A percentile compares a stretch with the other conserved stretches of the same genome.
phyloP scores from a whole-genome alignment of 345 rosid genomes.

The Toxicodendron radicans region DNA sequence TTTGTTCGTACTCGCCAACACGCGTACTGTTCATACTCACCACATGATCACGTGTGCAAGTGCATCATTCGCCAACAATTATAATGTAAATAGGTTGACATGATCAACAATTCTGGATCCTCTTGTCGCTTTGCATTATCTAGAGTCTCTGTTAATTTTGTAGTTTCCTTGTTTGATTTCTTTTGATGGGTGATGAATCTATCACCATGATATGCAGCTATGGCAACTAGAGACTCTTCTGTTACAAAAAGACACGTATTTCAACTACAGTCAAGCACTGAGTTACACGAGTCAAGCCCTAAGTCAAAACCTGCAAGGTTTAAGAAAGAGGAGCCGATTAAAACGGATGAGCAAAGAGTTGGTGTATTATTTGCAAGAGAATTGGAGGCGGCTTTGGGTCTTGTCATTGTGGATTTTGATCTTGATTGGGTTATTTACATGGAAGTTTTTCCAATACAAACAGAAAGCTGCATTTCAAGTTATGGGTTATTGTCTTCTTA shows the following conservation, averaged over 20 bases:
- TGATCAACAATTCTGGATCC: conserved; percentile 14
- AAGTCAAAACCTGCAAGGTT: conserved; percentile 96
- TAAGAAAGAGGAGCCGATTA: conserved; percentile 54
- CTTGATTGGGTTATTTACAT: conserved; percentile 77
- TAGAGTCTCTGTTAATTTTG: conserved; percentile 1
- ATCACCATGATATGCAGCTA: conserved; percentile 48
- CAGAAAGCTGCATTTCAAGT: conserved; percentile 63
- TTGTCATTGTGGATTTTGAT: conserved; percentile 71
- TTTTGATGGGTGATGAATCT: conserved; percentile 15
- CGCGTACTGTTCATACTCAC: conserved; percentile 21
- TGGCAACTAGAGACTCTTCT: conserved; percentile 99
- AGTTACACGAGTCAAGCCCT: conserved; percentile 98
- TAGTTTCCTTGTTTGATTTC: not conserved
- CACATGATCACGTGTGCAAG: conserved; percentile 10
- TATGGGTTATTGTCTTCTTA: conserved; percentile 91
- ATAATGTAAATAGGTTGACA: conserved; percentile 23
- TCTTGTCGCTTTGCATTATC: conserved; percentile 10
- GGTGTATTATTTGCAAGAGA: conserved; percentile 70
- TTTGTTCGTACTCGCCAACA: conserved; percentile 4
- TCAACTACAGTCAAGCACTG: conserved; percentile 90
- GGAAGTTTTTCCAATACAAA: conserved; percentile 90
- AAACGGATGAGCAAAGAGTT: conserved; percentile 52
- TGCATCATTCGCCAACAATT: conserved; percentile 16
- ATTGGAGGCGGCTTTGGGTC: conserved; percentile 97
- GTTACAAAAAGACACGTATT: conserved; percentile 91